Percentiles rank a stretch among this genome's conserved stretches.
These are phyloP conservation scores for Ilyonectria destructans DNA, from an alignment of 2,329 filamentous ascomycete species.

Conservation along the genomic window DNA sequence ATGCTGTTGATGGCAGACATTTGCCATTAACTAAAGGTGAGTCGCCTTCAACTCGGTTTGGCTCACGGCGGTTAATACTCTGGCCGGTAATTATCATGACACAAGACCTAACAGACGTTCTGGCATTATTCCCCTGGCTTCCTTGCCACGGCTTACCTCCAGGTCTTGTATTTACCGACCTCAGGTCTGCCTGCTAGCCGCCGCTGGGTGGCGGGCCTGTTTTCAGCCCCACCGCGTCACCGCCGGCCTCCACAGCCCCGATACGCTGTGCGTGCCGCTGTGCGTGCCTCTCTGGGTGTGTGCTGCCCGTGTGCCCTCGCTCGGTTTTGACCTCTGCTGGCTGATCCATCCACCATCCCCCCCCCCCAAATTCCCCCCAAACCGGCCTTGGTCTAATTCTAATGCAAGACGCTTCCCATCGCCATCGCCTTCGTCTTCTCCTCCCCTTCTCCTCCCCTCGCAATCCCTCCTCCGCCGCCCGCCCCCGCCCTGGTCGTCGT, in stretches of 20 bases:
- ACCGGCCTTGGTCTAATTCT: conserved; percentile 26
- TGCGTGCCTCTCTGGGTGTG: not conserved
- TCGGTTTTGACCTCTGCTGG: conserved; percentile 15
- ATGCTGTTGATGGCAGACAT: not conserved
- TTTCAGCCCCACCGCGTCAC: conserved; percentile 44
- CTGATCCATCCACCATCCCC: conserved; percentile 29
- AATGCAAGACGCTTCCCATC: conserved; percentile 39
- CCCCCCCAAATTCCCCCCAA: conserved; percentile 9
- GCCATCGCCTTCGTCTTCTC: conserved; percentile 36
- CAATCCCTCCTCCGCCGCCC: conserved; percentile 11
- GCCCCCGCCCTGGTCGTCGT: conserved; percentile 29
- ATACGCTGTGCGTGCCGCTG: conserved; percentile 4
- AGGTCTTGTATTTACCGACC: not conserved
- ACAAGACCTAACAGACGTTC: too few relatives aligned
- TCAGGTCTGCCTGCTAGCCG: not conserved
- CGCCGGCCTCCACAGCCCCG: conserved; percentile 43
- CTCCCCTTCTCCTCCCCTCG: conserved; percentile 18
- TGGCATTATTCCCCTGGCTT: too few relatives aligned
- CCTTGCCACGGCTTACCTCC: too few relatives aligned
- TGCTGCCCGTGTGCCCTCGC: conserved; percentile 37
- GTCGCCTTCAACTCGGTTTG: too few relatives aligned
- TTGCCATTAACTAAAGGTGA: not conserved
- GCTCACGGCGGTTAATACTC: too few relatives aligned
- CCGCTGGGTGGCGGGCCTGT: conserved; percentile 21
- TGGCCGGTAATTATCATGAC: too few relatives aligned